Evolutionary conservation across 2,329 filamentous ascomycete species (phyloP).

Genomic region (Ophiostoma himal-ulmi): DNA sequence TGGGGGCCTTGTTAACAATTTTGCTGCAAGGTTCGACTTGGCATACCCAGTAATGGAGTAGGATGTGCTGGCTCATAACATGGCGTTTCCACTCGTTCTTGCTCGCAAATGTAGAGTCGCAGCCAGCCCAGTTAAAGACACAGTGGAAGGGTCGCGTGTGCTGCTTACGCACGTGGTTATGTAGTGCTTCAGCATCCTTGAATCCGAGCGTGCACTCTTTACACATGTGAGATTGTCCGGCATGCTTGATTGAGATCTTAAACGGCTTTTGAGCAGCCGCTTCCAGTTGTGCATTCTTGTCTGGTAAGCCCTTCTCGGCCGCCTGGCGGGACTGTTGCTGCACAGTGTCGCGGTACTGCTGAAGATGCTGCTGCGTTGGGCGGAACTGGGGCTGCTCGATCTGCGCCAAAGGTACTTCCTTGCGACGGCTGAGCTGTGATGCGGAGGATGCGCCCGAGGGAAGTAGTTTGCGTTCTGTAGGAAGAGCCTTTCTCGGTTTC

Average conservation of each 20-base stretch:
- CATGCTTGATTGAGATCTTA: slow-evolving; percentile 27
- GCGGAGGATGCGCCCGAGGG: slow-evolving; percentile 15
- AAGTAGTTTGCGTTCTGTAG: slow-evolving; percentile 25
- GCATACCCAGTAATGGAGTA: slow-evolving; percentile 71
- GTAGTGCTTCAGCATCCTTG: slow-evolving; percentile 41
- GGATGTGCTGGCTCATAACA: slow-evolving; percentile 72
- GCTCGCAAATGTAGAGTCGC: slow-evolving; percentile 63
- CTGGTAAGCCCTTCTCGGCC: background rate
- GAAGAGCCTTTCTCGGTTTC: slow-evolving; percentile 24
- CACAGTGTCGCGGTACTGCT: slow-evolving; percentile 11
- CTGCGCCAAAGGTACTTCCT: background rate
- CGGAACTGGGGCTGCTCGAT: background rate
- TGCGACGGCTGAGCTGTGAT: background rate
- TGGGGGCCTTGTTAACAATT: slow-evolving; percentile 28
- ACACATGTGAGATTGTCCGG: slow-evolving; percentile 31
- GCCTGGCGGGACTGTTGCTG: background rate
- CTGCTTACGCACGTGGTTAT: slow-evolving; percentile 46
- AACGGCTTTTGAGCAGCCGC: slow-evolving; percentile 25
- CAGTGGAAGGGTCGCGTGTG: slow-evolving; percentile 65
- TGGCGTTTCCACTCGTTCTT: slow-evolving; percentile 98
- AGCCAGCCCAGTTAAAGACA: slow-evolving; percentile 73
- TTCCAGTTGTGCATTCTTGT: slow-evolving; percentile 9
- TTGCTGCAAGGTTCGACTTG: slow-evolving; percentile 53
- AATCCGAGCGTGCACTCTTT: slow-evolving; percentile 39
- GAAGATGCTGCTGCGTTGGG: background rate